Evolutionary conservation across 176 grass and related monocot species (phyloP), one percentile per base, ranked within the genome.

Genomic region (Eremochloa ophiuroides): DNA sequence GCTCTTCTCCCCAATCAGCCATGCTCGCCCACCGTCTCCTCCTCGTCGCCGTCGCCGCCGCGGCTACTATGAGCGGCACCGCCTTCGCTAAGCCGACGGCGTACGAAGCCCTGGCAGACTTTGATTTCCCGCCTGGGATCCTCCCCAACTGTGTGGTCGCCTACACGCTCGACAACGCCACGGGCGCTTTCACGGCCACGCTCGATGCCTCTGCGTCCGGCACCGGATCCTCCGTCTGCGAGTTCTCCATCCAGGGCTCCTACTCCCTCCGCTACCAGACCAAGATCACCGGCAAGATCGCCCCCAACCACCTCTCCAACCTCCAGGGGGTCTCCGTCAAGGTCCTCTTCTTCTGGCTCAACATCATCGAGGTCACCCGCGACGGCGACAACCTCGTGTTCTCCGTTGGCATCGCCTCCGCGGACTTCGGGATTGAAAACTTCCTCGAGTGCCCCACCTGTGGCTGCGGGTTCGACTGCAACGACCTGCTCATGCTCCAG

Each of bases 391-490:
- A 89, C 20, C 90, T 98, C 66, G 67, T 77, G 6, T 98, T 98
- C 88, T 98, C 95, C 29, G 92, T 98, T 68, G 95, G 95, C 67
- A 91, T 98, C 69, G 88, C 86, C 23, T 95, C 95, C 69, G 95
- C 95, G 0, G 91, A 94, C 69, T 98, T 98, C 75, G 87, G 76
- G 34, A 67, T 98, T 61, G 82, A 89, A 10, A 95, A 98, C 60
- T 98, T 98, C 73, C 88, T 79, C 78, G 84, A 95, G 66, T 81
- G 85, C 83, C 95, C 95, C 35, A 83, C 79, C 30, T 98, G 95
- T 30, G 95, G 95, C 5, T 98, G 95, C 67, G 95, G 95, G 1
- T 93, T 98, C 69, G 86, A 98, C 82, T 98, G 95, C 77, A 14
- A 89, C 84, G 41, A 46, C 48, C 48, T 59, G 26, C 9, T 33